Evolutionary conservation across 441 rosid species (phyloP), one percentile per base, ranked within the genome.

Genomic region (Caryocar brasiliense): DNA sequence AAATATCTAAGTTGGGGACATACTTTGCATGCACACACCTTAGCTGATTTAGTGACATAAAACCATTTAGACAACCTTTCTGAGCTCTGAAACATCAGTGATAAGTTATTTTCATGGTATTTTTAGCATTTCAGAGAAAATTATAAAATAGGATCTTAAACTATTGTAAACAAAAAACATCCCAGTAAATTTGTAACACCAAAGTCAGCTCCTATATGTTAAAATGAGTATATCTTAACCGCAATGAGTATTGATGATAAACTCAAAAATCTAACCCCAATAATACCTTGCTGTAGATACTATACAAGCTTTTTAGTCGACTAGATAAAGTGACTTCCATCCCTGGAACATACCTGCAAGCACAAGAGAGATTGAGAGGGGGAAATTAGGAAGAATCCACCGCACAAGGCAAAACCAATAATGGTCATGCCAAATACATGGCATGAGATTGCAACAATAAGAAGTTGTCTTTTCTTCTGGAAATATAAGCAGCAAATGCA

Each of bases 241-340:
- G 13, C 23, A 7, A 18, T 26, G 38, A 34, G 5, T 25, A 19
- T 7, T 23, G 41, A n/a, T 56, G 28, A 17, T 46, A 12, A 23
- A 36, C 59, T 19, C 27, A n/a, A 51, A 42, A 29, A 18, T 32
- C 9, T 27, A 54, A 49, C 25, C 9, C 36, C 40, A 44, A 13
- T 12, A 39, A 47, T 73, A 83, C 92, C 87, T 83, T 83, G 77
- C 76, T 68, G 51, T 80, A 80, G 64, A 83, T 71, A 36, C 92
- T 65, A 49, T 74, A 80, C 61, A 80, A 61, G 67, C 92, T 83
- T 64, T 83, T 83, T 7, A 80, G 68, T 44, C 92, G 75, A 64
- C 87, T 67, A 35, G 85, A 83, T 49, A 80, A 52, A 44, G 85
- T 78, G 22, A 83, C 83, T 69, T 83, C 92, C 92, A 83, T 83